phyloP scores from a whole-genome alignment of 129 eudicot genomes.

The Artemisia tridentata region DNA sequence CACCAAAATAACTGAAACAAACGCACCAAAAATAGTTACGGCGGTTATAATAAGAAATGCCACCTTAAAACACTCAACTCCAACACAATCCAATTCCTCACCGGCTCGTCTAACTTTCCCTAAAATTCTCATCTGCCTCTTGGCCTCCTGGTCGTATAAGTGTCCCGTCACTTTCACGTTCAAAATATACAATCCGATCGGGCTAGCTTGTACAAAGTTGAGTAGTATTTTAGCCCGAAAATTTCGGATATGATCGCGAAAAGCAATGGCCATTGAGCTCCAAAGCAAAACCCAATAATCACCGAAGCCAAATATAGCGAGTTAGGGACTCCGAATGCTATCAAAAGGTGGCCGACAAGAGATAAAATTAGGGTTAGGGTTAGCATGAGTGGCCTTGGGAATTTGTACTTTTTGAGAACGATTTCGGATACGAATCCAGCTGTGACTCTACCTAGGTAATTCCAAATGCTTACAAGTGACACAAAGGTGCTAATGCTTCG shows the following conservation, averaged over 20 bases:
- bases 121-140: conserved; percentile 51
- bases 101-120: conserved; percentile 42
- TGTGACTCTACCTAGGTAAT: conserved; percentile 72
- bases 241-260: conserved; percentile 86
- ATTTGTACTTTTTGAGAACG: conserved; percentile 53
- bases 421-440: conserved; percentile 70
- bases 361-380: conserved; percentile 62
- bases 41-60: conserved; percentile 66
- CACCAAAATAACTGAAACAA: conserved; percentile 64
- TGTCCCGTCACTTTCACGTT: conserved; percentile 73
- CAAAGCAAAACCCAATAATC: conserved; percentile 85
- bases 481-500: conserved; percentile 70
- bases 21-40: conserved; percentile 56
- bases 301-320: conserved; percentile 72
- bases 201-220: conserved; percentile 91
- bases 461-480: conserved; percentile 87
- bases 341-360: conserved; percentile 69
- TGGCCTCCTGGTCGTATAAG: conserved; percentile 71
- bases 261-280: conserved; percentile 96
- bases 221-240: conserved; percentile 80
- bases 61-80: conserved; percentile 59
- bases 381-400: conserved; percentile 71
- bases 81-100: conserved; percentile 58
- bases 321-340: conserved; percentile 64
- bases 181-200: conserved; percentile 65